A percentile compares a stretch with the other conserved stretches of the same genome.
phyloP scores from a whole-genome alignment of 225 moss, liverwort and hornwort species.

The Physcomitrellopsis africana region DNA sequence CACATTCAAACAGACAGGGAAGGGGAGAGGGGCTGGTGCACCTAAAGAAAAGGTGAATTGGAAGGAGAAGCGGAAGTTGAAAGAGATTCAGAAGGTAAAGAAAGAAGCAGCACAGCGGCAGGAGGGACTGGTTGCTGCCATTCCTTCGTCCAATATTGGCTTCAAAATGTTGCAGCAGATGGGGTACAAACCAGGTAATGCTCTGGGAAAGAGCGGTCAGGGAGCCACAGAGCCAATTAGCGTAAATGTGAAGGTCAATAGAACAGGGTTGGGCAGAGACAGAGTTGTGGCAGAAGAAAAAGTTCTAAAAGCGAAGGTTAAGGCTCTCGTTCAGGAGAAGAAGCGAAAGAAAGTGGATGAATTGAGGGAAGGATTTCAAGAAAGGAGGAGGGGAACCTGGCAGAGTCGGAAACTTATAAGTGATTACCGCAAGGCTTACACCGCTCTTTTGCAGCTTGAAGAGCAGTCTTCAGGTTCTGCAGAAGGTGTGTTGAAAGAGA shows the following conservation, averaged over 20 bases:
- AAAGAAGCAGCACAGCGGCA: constrained; percentile 40
- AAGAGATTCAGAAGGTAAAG: constrained; percentile 46
- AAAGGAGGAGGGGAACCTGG: constrained; percentile 84
- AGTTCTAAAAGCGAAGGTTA: constrained; percentile 47
- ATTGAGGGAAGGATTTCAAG: constrained; percentile 80
- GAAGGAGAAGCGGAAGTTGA: constrained; percentile 65
- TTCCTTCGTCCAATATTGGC: constrained; percentile 87
- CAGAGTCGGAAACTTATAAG: constrained; percentile 34
- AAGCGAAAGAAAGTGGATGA: constrained; percentile 72
- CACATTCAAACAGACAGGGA: constrained; percentile 46
- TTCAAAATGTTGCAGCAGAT: constrained; percentile 97
- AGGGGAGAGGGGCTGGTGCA: constrained; percentile 42
- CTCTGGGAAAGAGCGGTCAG: constrained; percentile 87
- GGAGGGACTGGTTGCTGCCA: constrained; percentile 79
- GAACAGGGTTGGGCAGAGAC: constrained; percentile 84
- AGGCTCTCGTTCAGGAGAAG: constrained; percentile 62
- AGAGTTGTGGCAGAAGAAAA: constrained; percentile 61
- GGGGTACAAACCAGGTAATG: constrained; percentile 91
- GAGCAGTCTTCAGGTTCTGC: constrained; percentile 44
- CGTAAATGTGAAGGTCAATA: constrained; percentile 74
- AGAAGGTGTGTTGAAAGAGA: constrained; percentile 12
- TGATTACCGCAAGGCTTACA: constrained; percentile 58
- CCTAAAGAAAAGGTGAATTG: constrained; percentile 40
- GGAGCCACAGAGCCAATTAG: constrained; percentile 74
- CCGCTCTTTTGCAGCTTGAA: constrained; percentile 84